phyloP scores from a whole-genome alignment of 345 rosid genomes.

The Combretum micranthum region DNA sequence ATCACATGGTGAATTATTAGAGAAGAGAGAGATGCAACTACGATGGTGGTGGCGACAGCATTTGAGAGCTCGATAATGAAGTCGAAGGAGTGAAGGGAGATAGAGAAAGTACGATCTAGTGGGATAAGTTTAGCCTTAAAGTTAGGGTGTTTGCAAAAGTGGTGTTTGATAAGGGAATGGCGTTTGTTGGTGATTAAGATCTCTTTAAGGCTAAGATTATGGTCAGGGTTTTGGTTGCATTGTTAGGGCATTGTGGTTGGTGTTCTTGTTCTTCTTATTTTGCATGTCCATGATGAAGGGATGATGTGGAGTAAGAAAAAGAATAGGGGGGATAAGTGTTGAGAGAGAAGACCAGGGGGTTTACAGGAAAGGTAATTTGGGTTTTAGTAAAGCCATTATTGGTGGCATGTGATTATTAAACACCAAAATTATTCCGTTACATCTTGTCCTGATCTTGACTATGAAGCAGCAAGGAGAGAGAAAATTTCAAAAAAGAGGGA shows the following conservation, averaged over 20 bases:
- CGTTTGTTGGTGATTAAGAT: constrained; percentile 37
- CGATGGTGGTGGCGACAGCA: constrained; percentile 20
- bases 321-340: constrained; percentile 3
- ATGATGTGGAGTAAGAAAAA: constrained; percentile 18
- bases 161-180: constrained; percentile 63
- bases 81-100: constrained; percentile 53
- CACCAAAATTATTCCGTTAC: too few relatives aligned
- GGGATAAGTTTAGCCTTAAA: constrained; percentile 21
- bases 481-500: too few relatives aligned
- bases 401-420: too few relatives aligned
- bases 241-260: too few relatives aligned
- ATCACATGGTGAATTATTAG: constrained; percentile 44
- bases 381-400: constrained; percentile 11
- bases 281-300: constrained; percentile 10
- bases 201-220: constrained; percentile 43
- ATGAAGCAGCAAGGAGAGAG: constrained; percentile 46
- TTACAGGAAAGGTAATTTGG: background rate
- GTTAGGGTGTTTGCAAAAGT: constrained; percentile 69
- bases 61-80: too few relatives aligned
- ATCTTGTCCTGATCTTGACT: too few relatives aligned
- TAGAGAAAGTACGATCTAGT: constrained; percentile 36
- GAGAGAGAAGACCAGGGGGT: background rate
- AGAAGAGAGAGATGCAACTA: constrained; percentile 40
- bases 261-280: constrained; percentile 2
- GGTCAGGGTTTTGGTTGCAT: too few relatives aligned